Base-by-base conservation (phyloP, 169 alveolate genomes). In the Plasmodium cynomolgi region DNA sequence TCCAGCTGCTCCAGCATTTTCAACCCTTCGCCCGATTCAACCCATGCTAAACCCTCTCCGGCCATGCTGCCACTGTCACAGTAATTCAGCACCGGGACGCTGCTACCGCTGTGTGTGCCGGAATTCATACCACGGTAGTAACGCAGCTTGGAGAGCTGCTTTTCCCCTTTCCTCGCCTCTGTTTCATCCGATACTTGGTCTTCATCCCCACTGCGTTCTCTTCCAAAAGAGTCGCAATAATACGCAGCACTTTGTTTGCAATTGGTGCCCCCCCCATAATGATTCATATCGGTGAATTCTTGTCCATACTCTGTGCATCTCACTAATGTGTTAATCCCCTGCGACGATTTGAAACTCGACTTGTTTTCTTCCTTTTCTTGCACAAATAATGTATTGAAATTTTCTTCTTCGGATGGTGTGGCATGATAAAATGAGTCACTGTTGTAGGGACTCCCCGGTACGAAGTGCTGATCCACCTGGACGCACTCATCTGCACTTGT, bases 121-220 rank as follows among this genome's bases (percentile, higher is more conserved):
- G 79, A 82, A 82, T 82, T 82, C 39, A 82, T 71, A 58, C 41
- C 79, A 33, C 26, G 23, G 84, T 80, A 82, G 71, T 82, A 82
- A 33, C 71, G 39, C 41, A 26, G 26, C 71, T 82, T 56, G 39
- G 68, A 31, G 23, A n/a, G 33, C 26, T 37, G 15, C 8, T 58
- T 29, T 82, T 58, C 71, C 1, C 3, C 41, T 33, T 20, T 33
- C 56, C 56, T 20, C 47, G 0, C 68, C n/a, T 11, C 39, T 44
- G 26, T 26, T 82, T 82, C 58, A 33, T 82, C 15, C 41, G 77
- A 68, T 26, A 26, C 39, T 8, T 11, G 37, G n/a, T 20, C 56
- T 29, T n/a, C 15, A 50, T 50, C 58, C 33, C 3, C 31, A 41
- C 31, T 80, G 5, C 37, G 39, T 82, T 58, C 80, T 33, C 41